A percentile compares a stretch with the other conserved stretches of the same genome.
Conservation (phyloP, 2,329 filamentous ascomycete genomes). For the Triangularia verruculosa region DNA sequence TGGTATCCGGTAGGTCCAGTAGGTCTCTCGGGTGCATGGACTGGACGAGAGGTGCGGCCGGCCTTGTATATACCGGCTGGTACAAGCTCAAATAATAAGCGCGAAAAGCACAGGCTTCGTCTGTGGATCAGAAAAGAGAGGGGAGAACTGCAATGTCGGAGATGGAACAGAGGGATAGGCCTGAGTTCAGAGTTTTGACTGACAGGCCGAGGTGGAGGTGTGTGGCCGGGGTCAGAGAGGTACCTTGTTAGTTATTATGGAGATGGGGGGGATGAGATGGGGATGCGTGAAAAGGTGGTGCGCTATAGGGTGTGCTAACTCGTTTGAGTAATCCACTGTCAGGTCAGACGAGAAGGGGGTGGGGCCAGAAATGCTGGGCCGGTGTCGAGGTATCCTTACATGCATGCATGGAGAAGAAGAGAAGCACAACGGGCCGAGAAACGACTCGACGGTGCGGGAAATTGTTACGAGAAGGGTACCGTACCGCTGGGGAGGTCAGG, state of each 20-base stretch:
- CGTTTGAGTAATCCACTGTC: background rate
- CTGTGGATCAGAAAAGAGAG: constrained; percentile 4
- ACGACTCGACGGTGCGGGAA: background rate
- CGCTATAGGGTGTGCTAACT: background rate
- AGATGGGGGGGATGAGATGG: background rate
- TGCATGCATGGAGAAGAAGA: background rate
- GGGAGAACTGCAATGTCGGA: background rate
- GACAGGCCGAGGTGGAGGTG: background rate
- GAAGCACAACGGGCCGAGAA: background rate
- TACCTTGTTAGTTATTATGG: background rate
- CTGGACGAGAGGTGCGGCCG: constrained; percentile 11
- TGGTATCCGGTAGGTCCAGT: background rate
- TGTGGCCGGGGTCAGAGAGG: background rate
- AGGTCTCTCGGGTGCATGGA: background rate
- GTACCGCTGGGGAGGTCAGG: background rate
- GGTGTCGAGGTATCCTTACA: background rate
- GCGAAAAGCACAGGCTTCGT: constrained; percentile 12
- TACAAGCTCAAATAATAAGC: constrained; percentile 21
- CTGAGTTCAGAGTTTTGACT: constrained; percentile 2
- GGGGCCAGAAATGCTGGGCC: background rate
- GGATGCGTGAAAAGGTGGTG: background rate
- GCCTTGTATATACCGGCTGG: constrained; percentile 24
- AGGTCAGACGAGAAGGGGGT: background rate
- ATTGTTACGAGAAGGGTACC: background rate
- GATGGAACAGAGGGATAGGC: background rate